Evolutionary conservation across 2,329 filamentous ascomycete species (phyloP).

Genomic region (Teratosphaeria epicoccoides): DNA sequence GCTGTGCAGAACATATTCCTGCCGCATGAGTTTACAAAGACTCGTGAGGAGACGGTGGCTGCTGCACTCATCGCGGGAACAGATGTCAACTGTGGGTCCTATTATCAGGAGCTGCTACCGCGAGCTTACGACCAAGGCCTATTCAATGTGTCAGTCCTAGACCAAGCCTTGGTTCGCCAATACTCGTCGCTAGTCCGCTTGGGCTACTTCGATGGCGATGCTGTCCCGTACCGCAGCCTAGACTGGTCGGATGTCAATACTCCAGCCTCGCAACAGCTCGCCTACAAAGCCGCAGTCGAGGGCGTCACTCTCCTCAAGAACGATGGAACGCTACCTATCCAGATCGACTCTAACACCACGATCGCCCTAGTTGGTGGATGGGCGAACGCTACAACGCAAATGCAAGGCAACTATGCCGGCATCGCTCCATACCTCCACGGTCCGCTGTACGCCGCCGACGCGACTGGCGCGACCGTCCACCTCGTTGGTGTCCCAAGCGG

Average conservation of each 20-base stretch:
- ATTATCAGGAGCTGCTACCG: conserved; percentile 37
- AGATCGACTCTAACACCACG: conserved; percentile 26
- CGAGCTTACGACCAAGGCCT: conserved; percentile 32
- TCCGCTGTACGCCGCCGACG: conserved; percentile 41
- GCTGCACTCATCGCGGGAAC: conserved; percentile 40
- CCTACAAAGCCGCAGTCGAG: conserved; percentile 42
- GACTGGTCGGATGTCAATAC: conserved; percentile 47
- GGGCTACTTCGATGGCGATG: conserved; percentile 47
- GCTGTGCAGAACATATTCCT: conserved; percentile 42
- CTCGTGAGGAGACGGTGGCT: conserved; percentile 16
- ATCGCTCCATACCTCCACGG: conserved; percentile 45
- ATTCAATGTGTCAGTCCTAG: conserved; percentile 37
- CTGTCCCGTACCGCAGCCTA: conserved; percentile 41
- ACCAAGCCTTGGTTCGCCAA: conserved; percentile 41
- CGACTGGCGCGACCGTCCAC: conserved; percentile 36
- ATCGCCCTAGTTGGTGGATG: conserved; percentile 50
- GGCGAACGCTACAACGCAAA: conserved; percentile 46
- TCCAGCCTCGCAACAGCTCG: conserved; percentile 43
- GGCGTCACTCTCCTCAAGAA: conserved; percentile 44
- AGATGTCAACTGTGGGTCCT: conserved; percentile 41
- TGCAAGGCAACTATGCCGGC: conserved; percentile 52
- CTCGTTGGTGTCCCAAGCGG: conserved; percentile 33
- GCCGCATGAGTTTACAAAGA: conserved; percentile 28
- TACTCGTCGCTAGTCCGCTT: conserved; percentile 46
- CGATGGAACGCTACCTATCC: conserved; percentile 38